Conservation (phyloP, 352 stramenopile species). For the Globisporangium megalacanthum region DNA sequence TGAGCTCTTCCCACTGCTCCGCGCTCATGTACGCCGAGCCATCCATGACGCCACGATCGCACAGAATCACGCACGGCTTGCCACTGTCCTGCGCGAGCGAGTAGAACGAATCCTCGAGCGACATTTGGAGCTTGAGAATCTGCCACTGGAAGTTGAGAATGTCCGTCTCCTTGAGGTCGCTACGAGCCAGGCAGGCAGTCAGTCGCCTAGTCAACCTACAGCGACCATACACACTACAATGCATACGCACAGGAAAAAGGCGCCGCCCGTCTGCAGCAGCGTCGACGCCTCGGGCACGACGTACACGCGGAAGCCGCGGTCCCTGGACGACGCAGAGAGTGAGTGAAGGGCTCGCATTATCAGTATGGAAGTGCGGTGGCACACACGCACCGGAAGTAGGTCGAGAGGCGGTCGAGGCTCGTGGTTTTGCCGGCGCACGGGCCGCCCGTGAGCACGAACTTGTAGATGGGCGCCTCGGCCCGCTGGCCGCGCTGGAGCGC, state of each 20-base stretch:
- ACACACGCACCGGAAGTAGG: conserved; percentile 59
- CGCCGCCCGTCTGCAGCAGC: conserved; percentile 92
- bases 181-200: conserved; percentile 1
- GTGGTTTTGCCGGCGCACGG: conserved; percentile 96
- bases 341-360: no score
- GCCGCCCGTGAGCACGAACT: conserved; percentile 92
- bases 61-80: conserved; percentile 91
- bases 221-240: background rate
- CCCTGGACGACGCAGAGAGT: conserved; percentile 19
- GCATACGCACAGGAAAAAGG: conserved; percentile 72
- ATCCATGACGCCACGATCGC: conserved; percentile 95
- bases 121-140: conserved; percentile 81
- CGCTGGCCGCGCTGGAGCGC: conserved; percentile 58
- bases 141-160: conserved; percentile 88
- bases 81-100: conserved; percentile 75
- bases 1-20: conserved; percentile 88
- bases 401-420: conserved; percentile 89
- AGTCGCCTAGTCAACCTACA: no score
- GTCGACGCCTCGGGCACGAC: conserved; percentile 94
- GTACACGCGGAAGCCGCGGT: conserved; percentile 94
- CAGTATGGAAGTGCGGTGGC: no score
- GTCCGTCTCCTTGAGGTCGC: conserved; percentile 74
- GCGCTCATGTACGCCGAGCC: conserved; percentile 91
- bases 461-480: conserved; percentile 84
- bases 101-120: conserved; percentile 80